Percentiles rank a stretch among this genome's conserved stretches.
phyloP scores from a whole-genome alignment of 352 stramenopile genomes.

The Globisporangium uncinulatum region DNA sequence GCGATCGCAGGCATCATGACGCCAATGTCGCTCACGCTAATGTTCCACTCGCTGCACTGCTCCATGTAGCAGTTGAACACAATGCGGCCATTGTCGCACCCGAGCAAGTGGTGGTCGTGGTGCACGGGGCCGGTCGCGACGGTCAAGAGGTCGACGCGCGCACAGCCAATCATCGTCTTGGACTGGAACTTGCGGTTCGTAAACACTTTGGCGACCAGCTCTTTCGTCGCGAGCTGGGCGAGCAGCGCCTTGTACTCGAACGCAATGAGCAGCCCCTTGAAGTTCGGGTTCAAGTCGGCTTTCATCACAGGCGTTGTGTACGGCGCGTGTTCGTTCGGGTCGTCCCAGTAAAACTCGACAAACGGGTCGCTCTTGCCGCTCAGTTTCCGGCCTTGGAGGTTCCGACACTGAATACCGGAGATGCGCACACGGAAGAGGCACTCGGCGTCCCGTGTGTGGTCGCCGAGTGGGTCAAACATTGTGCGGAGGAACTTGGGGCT shows the following conservation, averaged over 20 bases:
- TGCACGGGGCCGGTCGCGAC: slow-evolving; percentile 82
- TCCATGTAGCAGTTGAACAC: slow-evolving; percentile 92
- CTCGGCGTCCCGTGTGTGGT: slow-evolving; percentile 49
- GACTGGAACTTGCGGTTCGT: slow-evolving; percentile 75
- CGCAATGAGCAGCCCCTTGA: slow-evolving; percentile 79
- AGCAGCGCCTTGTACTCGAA: slow-evolving; percentile 83
- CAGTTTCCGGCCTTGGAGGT: slow-evolving; percentile 72
- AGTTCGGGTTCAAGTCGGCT: slow-evolving; percentile 83
- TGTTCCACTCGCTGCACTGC: slow-evolving; percentile 88
- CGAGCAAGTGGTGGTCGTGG: slow-evolving; percentile 82
- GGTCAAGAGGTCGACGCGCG: slow-evolving; percentile 75
- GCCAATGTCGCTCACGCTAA: slow-evolving; percentile 82
- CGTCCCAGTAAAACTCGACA: slow-evolving; percentile 87
- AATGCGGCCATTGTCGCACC: slow-evolving; percentile 82
- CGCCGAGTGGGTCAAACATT: slow-evolving; percentile 56
- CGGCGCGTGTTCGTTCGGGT: slow-evolving; percentile 52
- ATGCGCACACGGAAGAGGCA: slow-evolving; percentile 83
- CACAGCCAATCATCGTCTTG: slow-evolving; percentile 71
- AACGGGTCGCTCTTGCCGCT: slow-evolving; percentile 84
- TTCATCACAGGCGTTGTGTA: slow-evolving; percentile 85
- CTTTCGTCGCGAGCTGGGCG: slow-evolving; percentile 45
- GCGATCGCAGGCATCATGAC: slow-evolving; percentile 88
- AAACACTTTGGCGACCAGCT: slow-evolving; percentile 75
- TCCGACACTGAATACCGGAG: slow-evolving; percentile 85
- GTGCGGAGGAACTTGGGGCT: slow-evolving; percentile 61